These are phyloP conservation scores for Globisporangium paroecandrum DNA, from an alignment of 352 stramenopile genomes.

Conservation along the genomic window DNA sequence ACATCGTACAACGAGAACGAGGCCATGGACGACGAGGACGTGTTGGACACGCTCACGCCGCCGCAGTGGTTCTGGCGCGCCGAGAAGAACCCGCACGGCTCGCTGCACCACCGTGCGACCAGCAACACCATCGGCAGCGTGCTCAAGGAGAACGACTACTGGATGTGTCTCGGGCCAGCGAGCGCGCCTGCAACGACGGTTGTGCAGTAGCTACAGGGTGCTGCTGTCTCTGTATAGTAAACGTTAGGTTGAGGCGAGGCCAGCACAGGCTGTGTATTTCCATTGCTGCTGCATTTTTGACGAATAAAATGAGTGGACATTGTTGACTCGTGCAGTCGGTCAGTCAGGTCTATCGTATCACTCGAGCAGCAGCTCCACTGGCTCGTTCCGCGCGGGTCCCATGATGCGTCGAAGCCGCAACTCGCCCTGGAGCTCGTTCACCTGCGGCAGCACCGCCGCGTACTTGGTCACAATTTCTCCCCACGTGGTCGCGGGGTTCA, in stretches of 20 bases:
- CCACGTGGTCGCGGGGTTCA: constrained; percentile 52
- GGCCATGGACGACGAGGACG: constrained; percentile 74
- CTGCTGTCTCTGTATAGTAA: constrained; percentile 7
- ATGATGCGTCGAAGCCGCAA: constrained; percentile 59
- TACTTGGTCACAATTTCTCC: constrained; percentile 37
- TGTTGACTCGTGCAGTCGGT: neutral
- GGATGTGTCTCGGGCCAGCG: constrained; percentile 65
- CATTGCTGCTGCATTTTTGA: neutral
- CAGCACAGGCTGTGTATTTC: neutral
- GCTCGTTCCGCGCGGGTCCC: constrained; percentile 37
- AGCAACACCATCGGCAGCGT: constrained; percentile 50
- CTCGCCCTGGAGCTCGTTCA: constrained; percentile 45
- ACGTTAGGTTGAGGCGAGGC: neutral
- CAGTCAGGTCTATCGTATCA: neutral
- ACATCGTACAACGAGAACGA: constrained; percentile 87
- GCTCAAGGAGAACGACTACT: constrained; percentile 79
- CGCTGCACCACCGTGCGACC: constrained; percentile 42
- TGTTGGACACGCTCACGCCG: constrained; percentile 47
- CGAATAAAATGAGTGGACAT: neutral
- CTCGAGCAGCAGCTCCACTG: constrained; percentile 44
- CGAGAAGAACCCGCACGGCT: constrained; percentile 66
- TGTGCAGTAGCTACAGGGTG: constrained; percentile 4
- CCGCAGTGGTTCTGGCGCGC: constrained; percentile 65
- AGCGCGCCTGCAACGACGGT: neutral
- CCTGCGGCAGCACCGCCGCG: constrained; percentile 31